Conservation (phyloP, 2,329 filamentous ascomycete genomes). For the Fusarium secorum region DNA sequence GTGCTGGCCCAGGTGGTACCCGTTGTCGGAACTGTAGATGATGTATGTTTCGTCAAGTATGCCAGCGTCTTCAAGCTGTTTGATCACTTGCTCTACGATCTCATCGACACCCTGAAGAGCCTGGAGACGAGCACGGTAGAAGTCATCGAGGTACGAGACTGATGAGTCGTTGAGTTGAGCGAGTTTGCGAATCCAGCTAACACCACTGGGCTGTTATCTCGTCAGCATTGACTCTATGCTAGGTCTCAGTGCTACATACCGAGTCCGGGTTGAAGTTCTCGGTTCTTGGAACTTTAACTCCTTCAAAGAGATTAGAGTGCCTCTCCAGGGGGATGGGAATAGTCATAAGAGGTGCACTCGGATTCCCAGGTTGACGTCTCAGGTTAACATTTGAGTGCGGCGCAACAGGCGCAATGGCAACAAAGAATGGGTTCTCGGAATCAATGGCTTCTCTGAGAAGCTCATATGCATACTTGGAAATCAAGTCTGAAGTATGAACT, state of each 20-base stretch:
- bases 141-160: slow-evolving; percentile 58
- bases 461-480: slow-evolving; percentile 64
- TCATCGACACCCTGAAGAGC: slow-evolving; percentile 64
- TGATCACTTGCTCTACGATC: slow-evolving; percentile 57
- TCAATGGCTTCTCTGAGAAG: slow-evolving; percentile 68
- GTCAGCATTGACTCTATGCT: background rate
- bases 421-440: slow-evolving; percentile 68
- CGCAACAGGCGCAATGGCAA: slow-evolving; percentile 70
- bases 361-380: background rate
- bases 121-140: slow-evolving; percentile 60
- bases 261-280: slow-evolving; percentile 71
- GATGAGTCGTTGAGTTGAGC: slow-evolving; percentile 51
- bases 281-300: slow-evolving; percentile 66
- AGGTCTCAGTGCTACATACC: slow-evolving; percentile 44
- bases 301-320: slow-evolving; percentile 68
- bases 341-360: slow-evolving; percentile 11
- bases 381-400: slow-evolving; percentile 66
- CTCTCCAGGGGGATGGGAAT: slow-evolving; percentile 65
- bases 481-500: slow-evolving; percentile 61
- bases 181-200: slow-evolving; percentile 57
- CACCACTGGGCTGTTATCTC: slow-evolving; percentile 42
- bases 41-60: slow-evolving; percentile 69
- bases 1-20: slow-evolving; percentile 68
- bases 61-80: slow-evolving; percentile 57
- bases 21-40: slow-evolving; percentile 67